These are phyloP conservation scores for Eucalyptus tenuipes DNA, from an alignment of 345 rosid species.

Conservation along the genomic window DNA sequence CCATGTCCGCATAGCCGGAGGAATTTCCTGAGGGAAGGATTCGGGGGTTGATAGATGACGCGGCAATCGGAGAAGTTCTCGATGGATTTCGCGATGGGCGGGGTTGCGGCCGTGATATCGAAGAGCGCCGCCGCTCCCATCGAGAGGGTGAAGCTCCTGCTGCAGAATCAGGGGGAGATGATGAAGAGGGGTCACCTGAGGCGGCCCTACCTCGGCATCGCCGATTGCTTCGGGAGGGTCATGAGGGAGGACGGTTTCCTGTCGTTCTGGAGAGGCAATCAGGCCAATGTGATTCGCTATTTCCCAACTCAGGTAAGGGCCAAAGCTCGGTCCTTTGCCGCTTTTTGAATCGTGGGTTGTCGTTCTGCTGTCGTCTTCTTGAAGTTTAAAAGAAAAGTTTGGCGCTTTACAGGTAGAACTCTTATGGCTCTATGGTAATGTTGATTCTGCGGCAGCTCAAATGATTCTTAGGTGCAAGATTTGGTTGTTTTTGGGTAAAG, in stretches of 20 bases:
- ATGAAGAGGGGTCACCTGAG: conserved; percentile 59
- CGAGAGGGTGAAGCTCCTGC: conserved; percentile 86
- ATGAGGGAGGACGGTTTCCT: conserved; percentile 69
- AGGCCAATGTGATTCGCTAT: conserved; percentile 83
- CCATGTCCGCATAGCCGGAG: neutral
- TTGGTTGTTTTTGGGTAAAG: neutral
- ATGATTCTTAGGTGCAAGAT: neutral
- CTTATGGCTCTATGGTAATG: neutral
- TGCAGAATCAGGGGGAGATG: conserved; percentile 96
- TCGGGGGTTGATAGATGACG: neutral
- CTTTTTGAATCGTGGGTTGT: neutral
- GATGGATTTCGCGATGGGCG: conserved; percentile 71
- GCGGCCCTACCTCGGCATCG: conserved; percentile 49
- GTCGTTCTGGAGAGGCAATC: conserved; percentile 95
- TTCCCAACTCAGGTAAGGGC: conserved; percentile 80
- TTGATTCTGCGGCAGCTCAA: neutral
- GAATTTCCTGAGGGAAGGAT: neutral
- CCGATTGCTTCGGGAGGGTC: conserved; percentile 65
- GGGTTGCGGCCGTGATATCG: conserved; percentile 60
- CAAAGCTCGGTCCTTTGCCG: neutral
- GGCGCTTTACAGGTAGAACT: neutral
- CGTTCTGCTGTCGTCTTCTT: neutral
- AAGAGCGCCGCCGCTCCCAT: conserved; percentile 85
- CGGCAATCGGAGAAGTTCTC: conserved; percentile 55
- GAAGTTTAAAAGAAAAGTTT: neutral